A percentile compares a stretch with the other conserved stretches of the same genome.
These are phyloP conservation scores for Microdochium paspali DNA, from an alignment of 2,329 filamentous ascomycete genomes.

Conservation along the genomic window DNA sequence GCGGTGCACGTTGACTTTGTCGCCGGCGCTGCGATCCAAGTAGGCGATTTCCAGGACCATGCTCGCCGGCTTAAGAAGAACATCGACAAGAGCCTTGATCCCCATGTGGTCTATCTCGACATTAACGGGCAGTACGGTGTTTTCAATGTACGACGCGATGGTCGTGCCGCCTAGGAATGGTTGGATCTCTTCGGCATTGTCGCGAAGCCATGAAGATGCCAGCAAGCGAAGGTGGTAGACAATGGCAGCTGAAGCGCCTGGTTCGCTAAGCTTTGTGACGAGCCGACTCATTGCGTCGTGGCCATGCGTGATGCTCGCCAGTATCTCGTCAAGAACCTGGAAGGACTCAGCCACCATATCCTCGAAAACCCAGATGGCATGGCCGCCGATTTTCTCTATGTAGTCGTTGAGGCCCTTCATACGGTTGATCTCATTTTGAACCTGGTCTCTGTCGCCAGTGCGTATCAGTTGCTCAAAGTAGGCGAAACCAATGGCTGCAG, in stretches of 20 bases:
- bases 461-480: slow-evolving; percentile 84
- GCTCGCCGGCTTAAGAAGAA: slow-evolving; percentile 69
- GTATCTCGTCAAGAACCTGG: slow-evolving; percentile 55
- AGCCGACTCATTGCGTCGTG: slow-evolving; percentile 45
- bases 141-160: slow-evolving; percentile 50
- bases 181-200: slow-evolving; percentile 58
- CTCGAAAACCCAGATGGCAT: slow-evolving; percentile 61
- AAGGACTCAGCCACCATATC: slow-evolving; percentile 75
- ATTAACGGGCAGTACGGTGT: slow-evolving; percentile 62
- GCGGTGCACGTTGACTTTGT: slow-evolving; percentile 62
- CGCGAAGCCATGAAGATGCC: slow-evolving; percentile 76
- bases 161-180: slow-evolving; percentile 55
- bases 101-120: slow-evolving; percentile 90
- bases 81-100: slow-evolving; percentile 65
- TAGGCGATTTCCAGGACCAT: slow-evolving; percentile 84
- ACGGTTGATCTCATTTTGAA: slow-evolving; percentile 63
- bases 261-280: slow-evolving; percentile 64
- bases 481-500: slow-evolving; percentile 75
- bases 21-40: slow-evolving; percentile 74
- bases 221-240: slow-evolving; percentile 81
- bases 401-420: slow-evolving; percentile 63
- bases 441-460: slow-evolving; percentile 50
- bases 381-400: slow-evolving; percentile 63
- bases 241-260: slow-evolving; percentile 58
- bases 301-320: slow-evolving; percentile 48